Percentiles rank a stretch among this genome's conserved stretches.
These are phyloP conservation scores for Kazachstania sp. DNA, from an alignment of 1,139 yeast genomes.

Conservation along the genomic window DNA sequence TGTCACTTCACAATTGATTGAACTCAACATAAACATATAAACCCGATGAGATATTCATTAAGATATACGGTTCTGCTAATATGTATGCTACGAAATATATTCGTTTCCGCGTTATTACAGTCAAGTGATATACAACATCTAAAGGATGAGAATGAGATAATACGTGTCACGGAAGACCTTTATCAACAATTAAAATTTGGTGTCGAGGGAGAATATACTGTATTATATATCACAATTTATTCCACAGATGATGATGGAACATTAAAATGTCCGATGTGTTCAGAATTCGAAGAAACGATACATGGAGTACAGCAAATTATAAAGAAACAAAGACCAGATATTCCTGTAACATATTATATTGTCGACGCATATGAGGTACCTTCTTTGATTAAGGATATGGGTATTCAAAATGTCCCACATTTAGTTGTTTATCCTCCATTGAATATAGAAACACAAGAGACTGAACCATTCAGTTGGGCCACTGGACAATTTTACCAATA, in stretches of 20 bases:
- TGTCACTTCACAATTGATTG: no score
- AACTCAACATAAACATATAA: no score
- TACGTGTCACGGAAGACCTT: conserved; percentile 29
- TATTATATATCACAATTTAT: conserved; percentile 40
- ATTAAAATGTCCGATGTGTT: conserved; percentile 37
- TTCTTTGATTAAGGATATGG: conserved; percentile 36
- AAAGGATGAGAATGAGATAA: conserved; percentile 21
- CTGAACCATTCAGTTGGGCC: conserved; percentile 21
- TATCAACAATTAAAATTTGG: conserved; percentile 29
- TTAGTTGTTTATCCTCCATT: conserved; percentile 57
- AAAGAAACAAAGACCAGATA: conserved; percentile 36
- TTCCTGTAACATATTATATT: conserved; percentile 40
- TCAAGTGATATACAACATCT: conserved; percentile 7
- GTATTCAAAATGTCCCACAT: conserved; percentile 49
- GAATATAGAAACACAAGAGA: conserved; percentile 7
- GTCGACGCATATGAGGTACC: conserved; percentile 43
- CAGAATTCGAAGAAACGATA: conserved; percentile 35
- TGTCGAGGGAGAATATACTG: conserved; percentile 36
- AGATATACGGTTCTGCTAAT: neutral
- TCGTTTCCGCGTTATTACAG: neutral
- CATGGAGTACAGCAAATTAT: conserved; percentile 39
- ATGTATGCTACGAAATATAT: neutral
- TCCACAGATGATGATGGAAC: conserved; percentile 25
- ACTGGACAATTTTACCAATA: conserved; percentile 31
- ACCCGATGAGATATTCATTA: neutral